Percentiles rank a stretch among this genome's conserved stretches.
Evolutionary conservation across 495 filamentous ascomycete species (phyloP).

Genomic region (Aspergillus baeticus): DNA sequence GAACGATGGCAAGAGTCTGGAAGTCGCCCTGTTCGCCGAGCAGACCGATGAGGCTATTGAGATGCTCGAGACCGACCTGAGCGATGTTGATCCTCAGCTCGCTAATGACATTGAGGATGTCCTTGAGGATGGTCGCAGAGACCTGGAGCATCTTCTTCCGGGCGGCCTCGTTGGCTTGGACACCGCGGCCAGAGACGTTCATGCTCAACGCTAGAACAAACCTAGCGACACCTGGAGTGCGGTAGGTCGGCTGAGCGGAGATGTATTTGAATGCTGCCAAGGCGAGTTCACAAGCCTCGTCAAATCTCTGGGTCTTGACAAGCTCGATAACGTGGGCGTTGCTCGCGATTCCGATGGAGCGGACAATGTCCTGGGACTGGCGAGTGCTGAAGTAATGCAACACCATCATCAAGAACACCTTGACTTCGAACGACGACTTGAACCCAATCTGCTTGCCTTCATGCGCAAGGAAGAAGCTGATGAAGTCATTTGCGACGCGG

Average conservation of each 20-base stretch:
- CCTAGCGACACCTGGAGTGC: conserved; percentile 16
- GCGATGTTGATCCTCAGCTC: conserved; percentile 25
- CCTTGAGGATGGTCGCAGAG: conserved; percentile 20
- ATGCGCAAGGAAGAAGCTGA: conserved; percentile 30
- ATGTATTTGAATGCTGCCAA: conserved; percentile 30
- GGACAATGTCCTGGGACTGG: conserved; percentile 33
- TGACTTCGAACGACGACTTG: conserved; percentile 24
- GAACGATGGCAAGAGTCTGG: conserved; percentile 34
- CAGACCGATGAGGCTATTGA: conserved; percentile 35
- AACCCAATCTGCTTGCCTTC: conserved; percentile 36
- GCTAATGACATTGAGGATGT: conserved; percentile 16
- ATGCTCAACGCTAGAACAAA: conserved; percentile 23
- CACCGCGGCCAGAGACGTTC: conserved; percentile 18
- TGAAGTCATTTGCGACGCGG: conserved; percentile 27
- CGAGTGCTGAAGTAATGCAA: conserved; percentile 34
- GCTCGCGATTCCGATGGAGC: conserved; percentile 38
- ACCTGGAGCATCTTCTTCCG: conserved; percentile 17
- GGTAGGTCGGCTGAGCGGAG: conserved; percentile 20
- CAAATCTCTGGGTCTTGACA: conserved; percentile 26
- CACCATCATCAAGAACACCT: conserved; percentile 30
- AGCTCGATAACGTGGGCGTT: conserved; percentile 30
- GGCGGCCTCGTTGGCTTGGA: conserved; percentile 7
- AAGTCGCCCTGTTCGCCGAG: conserved; percentile 39
- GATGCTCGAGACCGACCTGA: conserved; percentile 30
- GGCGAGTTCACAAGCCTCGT: conserved; percentile 32